Base-by-base conservation (phyloP, 768 basidiomycete species). In the Suillus spraguei region DNA sequence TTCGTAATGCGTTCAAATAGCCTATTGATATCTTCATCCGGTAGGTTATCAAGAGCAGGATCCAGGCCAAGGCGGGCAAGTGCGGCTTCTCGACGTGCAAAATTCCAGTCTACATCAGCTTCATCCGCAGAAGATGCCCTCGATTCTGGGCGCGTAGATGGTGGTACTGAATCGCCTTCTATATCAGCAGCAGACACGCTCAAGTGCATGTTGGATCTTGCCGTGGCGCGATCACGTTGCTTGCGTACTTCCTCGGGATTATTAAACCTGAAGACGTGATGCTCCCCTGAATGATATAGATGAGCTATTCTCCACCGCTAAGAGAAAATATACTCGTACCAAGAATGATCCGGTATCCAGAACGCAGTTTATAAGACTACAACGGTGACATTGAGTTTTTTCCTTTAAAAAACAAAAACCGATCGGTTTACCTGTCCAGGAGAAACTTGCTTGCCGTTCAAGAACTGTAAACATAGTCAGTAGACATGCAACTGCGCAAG, bases 221-320 rank as follows among this genome's bases (percentile, higher is more conserved):
- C 82, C 11, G 86, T 88, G 3, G 89, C 90, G 47, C 92, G 88
- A 76, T 96, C 91, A 49, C 95, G 87, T 70, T 87, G 91, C 72
- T 93, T 95, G 66, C 95, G 92, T 65, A 96, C 95, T 76, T 95
- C 94, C 75, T 95, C 94, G 0, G 95, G 95, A 70, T 97, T 92
- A 71, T 93, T 99, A 78, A 97, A 99, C 20, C 97, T 87, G 77
- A 99, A 99, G 62, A 99, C 95, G 78, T 99, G 97, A 67, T 95
- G 89, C 68, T 98, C 96, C 60, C 97, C 93, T 94, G 64, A 54
- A 61, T 50, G 24, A 62, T 61, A 22, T 63, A 60, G 58, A 63
- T 63, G 61, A 63, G 59, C 33, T 41, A 50, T 41, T 7, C 32
- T 35, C 11, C 46, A 58, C 9, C 36, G 52, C 35, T 32, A 44